phyloP scores from a whole-genome alignment of 2,329 filamentous ascomycete genomes.

The Fusarium sp. region DNA sequence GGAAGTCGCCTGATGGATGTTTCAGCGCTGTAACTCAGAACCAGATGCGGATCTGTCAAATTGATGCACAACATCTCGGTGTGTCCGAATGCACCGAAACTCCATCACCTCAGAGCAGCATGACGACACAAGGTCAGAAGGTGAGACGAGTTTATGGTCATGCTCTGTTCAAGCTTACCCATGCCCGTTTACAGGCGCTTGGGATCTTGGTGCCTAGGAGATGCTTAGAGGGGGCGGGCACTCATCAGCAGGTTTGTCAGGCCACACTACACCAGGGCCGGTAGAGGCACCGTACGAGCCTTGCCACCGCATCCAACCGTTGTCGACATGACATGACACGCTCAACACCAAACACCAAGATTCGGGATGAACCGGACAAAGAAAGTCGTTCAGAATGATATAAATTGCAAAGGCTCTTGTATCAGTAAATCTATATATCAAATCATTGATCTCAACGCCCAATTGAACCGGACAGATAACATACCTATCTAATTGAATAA shows the following conservation, averaged over 20 bases:
- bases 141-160: not conserved
- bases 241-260: not conserved
- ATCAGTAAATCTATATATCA: not conserved
- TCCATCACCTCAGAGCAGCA: not conserved
- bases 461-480: not conserved
- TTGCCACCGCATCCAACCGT: too few species aligned
- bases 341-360: too few species aligned
- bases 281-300: too few species aligned
- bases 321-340: too few species aligned
- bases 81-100: too few species aligned
- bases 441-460: not conserved
- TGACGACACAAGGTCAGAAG: not conserved
- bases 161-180: not conserved
- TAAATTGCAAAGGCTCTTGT: too few species aligned
- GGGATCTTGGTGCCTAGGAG: not conserved
- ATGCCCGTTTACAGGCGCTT: not conserved
- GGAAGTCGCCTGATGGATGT: too few species aligned
- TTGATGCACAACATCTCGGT: too few species aligned
- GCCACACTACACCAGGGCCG: not conserved
- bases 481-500: not conserved
- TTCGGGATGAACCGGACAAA: too few species aligned
- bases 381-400: too few species aligned
- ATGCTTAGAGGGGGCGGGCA: not conserved
- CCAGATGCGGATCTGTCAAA: too few species aligned
- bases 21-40: too few species aligned